Base-by-base conservation (phyloP, 768 basidiomycete species). In the Boletus fagicola region DNA sequence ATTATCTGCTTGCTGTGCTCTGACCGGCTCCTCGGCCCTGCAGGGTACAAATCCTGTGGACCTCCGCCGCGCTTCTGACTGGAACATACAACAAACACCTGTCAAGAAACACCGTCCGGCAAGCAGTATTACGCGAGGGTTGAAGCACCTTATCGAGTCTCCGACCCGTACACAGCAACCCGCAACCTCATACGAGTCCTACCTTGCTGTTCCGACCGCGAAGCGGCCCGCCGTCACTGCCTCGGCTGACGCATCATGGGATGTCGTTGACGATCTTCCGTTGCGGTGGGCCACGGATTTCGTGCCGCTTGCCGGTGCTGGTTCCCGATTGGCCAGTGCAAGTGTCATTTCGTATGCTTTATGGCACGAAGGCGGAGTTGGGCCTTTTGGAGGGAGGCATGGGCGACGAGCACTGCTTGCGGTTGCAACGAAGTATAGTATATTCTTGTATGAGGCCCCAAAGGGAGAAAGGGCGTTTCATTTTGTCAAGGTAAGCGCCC, bases 211-310 rank as follows among this genome's bases (percentile, higher is more conserved):
- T 26, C 68, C 73, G 13, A 70, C 51, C 44, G 46, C 55, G 11
- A 72, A 62, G 39, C 57, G 63, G 18, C 59, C 66, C 11, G 35
- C 71, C 44, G 40, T 52, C 63, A 66, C 73, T 28, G 63, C 76
- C 33, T 72, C 78, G 11, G 74, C 73, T 45, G 83, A 84, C 48
- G 78, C 82, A 13, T 76, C 74, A 31, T 87, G 90, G 90, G 90
- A 92, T 68, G 65, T 91, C 7, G 77, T 91, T 1, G 90, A 92
- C 13, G 81, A 83, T 48, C 73, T 88, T 10, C 88, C 90, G 2
- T 65, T 92, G 45, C 82, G 88, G 33, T 94, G 92, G 92, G 89
- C 90, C n/a, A 87, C 87, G 0, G 92, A 94, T 69, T 93, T 82
- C 66, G 88, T 90, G 2, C 85, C 89, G 0, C 79, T 94, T n/a